phyloP scores from a whole-genome alignment of 2,329 filamentous ascomycete species.

The Magnaporthales sp. region DNA sequence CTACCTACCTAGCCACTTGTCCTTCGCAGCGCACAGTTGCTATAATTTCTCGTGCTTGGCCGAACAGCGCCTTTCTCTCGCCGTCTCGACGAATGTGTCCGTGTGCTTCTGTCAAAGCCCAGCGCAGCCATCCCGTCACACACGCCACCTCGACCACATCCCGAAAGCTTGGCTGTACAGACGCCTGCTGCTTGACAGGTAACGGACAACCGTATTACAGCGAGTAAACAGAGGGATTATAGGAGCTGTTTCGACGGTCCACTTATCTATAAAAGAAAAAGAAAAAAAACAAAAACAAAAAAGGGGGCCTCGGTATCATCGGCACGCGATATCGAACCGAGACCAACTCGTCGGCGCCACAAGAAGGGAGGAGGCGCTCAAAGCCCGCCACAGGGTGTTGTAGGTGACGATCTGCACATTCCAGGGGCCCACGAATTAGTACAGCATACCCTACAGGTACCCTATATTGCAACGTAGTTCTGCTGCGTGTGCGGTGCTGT shows the following conservation, averaged over 20 bases:
- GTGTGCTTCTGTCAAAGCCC: not conserved
- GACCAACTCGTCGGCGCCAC: conserved; percentile 1
- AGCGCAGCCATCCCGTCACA: not conserved
- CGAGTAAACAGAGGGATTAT: not conserved
- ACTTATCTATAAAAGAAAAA: not conserved
- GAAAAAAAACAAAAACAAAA: not conserved
- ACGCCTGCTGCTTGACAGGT: not conserved
- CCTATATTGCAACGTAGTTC: not conserved
- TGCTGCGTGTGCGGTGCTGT: not conserved
- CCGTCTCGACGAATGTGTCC: conserved; percentile 1
- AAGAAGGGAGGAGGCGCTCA: conserved; percentile 1
- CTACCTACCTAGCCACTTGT: not conserved
- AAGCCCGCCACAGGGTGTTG: not conserved
- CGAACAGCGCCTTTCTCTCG: not conserved
- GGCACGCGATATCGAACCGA: not conserved
- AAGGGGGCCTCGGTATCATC: not conserved
- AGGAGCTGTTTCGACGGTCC: not conserved
- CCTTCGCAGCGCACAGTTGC: not conserved
- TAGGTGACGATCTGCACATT: not conserved
- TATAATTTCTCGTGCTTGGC: not conserved
- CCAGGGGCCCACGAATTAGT: not conserved
- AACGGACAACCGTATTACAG: not conserved
- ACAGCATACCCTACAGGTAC: not conserved
- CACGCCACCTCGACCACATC: not conserved
- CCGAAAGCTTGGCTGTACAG: not conserved